These are phyloP conservation scores for Pseudocercospora fijiensis DNA, from an alignment of 2,329 filamentous ascomycete genomes.

Conservation along the genomic window DNA sequence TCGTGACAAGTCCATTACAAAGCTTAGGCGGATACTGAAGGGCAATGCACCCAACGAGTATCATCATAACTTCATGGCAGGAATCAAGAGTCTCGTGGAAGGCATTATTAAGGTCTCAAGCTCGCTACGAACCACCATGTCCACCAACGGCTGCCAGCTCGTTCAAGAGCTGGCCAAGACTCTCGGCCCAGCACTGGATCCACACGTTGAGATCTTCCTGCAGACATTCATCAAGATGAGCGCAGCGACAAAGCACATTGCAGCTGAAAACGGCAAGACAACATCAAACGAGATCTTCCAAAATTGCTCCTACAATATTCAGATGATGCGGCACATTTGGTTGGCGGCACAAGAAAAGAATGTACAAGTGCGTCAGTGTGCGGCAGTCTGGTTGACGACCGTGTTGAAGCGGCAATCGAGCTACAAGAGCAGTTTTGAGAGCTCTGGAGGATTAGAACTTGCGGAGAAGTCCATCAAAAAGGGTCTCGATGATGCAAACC, in stretches of 20 bases:
- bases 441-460: slow-evolving; percentile 75
- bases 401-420: slow-evolving; percentile 72
- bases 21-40: slow-evolving; percentile 73
- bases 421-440: slow-evolving; percentile 81
- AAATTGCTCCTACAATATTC: slow-evolving; percentile 73
- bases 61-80: slow-evolving; percentile 65
- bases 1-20: slow-evolving; percentile 76
- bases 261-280: slow-evolving; percentile 75
- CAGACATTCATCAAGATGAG: slow-evolving; percentile 88
- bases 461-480: slow-evolving; percentile 88
- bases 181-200: slow-evolving; percentile 76
- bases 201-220: slow-evolving; percentile 85
- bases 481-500: slow-evolving; percentile 84
- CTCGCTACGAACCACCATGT: slow-evolving; percentile 85
- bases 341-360: slow-evolving; percentile 89
- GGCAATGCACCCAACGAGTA: slow-evolving; percentile 83
- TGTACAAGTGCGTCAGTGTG: slow-evolving; percentile 76
- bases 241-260: slow-evolving; percentile 88
- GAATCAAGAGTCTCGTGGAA: slow-evolving; percentile 73
- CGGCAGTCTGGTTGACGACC: slow-evolving; percentile 79
- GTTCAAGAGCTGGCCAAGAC: slow-evolving; percentile 80
- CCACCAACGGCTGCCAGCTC: slow-evolving; percentile 78
- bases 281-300: slow-evolving; percentile 80
- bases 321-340: slow-evolving; percentile 83
- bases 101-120: slow-evolving; percentile 82